A percentile compares a stretch with the other conserved stretches of the same genome.
phyloP scores from a whole-genome alignment of 805 yeast species.

The Metschnikowia shivogae region DNA sequence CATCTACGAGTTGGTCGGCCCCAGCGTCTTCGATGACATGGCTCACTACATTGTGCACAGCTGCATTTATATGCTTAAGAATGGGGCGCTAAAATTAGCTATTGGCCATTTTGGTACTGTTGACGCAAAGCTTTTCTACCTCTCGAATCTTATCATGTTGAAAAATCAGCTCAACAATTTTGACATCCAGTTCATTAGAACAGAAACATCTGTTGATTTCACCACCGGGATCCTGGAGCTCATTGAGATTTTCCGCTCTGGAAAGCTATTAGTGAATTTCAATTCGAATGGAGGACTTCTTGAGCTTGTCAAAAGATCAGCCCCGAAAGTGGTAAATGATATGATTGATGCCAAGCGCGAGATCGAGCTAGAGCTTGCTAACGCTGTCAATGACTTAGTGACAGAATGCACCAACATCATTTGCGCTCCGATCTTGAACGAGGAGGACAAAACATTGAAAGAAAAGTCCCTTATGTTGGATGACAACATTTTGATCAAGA shows the following conservation, averaged over 20 bases:
- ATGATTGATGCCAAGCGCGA: slow-evolving; percentile 76
- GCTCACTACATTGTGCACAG: slow-evolving; percentile 85
- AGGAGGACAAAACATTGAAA: slow-evolving; percentile 17
- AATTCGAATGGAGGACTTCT: slow-evolving; percentile 34
- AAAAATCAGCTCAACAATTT: slow-evolving; percentile 66
- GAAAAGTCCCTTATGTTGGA: slow-evolving; percentile 41
- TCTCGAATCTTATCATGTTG: slow-evolving; percentile 68
- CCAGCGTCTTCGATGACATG: slow-evolving; percentile 78
- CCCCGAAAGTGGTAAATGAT: slow-evolving; percentile 75
- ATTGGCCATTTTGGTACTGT: slow-evolving; percentile 43
- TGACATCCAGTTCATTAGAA: slow-evolving; percentile 72
- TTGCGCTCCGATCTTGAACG: slow-evolving; percentile 36
- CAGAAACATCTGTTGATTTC: slow-evolving; percentile 76
- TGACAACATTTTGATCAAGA: slow-evolving; percentile 44
- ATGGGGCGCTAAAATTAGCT: slow-evolving; percentile 46
- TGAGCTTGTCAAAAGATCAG: slow-evolving; percentile 58
- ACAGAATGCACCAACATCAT: slow-evolving; percentile 44
- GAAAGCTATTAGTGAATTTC: slow-evolving; percentile 43
- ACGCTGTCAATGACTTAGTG: slow-evolving; percentile 65
- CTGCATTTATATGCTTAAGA: slow-evolving; percentile 59
- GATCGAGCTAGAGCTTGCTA: slow-evolving; percentile 67
- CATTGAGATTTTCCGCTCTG: slow-evolving; percentile 33
- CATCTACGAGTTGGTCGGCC: slow-evolving; percentile 74
- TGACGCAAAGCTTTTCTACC: slow-evolving; percentile 62
- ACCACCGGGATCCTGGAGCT: slow-evolving; percentile 58